Conservation (phyloP, 2,329 filamentous ascomycete genomes). For the Alternaria novae-zelandiae region DNA sequence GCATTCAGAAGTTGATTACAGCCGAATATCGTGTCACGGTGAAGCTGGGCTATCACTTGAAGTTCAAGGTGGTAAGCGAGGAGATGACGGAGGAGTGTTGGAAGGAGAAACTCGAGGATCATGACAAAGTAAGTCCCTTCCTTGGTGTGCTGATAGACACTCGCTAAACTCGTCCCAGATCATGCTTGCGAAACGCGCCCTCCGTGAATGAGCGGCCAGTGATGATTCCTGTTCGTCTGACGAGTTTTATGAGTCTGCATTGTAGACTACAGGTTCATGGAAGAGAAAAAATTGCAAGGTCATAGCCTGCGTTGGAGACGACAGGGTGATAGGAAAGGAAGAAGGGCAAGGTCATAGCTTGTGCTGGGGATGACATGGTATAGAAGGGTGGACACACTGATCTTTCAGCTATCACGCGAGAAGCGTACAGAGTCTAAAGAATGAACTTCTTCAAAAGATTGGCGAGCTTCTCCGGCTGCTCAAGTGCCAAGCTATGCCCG, state of each 20-base stretch:
- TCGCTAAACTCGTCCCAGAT: not conserved
- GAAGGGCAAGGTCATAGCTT: not conserved
- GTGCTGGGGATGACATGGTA: not conserved
- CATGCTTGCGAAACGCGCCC: not conserved
- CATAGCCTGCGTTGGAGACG: too few relatives aligned
- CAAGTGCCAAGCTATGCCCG: constrained; percentile 26
- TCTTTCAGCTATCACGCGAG: too few relatives aligned
- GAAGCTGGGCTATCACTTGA: not conserved
- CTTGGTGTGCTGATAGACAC: not conserved
- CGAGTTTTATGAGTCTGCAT: not conserved
- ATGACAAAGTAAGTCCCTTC: not conserved
- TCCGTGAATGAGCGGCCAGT: not conserved
- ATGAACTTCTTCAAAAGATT: constrained; percentile 21
- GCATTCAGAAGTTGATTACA: not conserved
- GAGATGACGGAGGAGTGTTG: not conserved
- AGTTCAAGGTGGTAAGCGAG: not conserved
- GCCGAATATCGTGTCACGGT: not conserved
- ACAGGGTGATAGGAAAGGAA: too few relatives aligned
- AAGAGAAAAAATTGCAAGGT: not conserved
- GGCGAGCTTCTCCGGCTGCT: constrained; percentile 25
- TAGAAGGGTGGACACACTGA: too few relatives aligned
- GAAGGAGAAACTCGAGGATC: not conserved
- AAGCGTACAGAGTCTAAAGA: not conserved
- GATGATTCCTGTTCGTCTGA: not conserved
- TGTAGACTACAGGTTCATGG: not conserved